A percentile compares a stretch with the other conserved stretches of the same genome.
These are phyloP conservation scores for Raffaelea arxii DNA, from an alignment of 2,329 filamentous ascomycete genomes.

Conservation along the genomic window DNA sequence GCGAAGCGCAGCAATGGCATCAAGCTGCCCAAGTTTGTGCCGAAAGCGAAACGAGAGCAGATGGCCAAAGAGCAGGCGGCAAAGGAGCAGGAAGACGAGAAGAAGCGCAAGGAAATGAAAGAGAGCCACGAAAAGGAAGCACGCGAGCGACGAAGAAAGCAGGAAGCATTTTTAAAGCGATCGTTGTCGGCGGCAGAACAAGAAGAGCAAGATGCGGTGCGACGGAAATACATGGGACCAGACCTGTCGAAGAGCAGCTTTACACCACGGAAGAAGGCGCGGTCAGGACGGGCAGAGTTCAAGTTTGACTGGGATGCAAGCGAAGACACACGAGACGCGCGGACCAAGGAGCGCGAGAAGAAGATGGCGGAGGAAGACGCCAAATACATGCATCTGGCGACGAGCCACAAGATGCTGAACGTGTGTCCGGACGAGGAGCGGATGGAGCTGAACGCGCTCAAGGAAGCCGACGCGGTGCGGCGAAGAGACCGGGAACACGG, in stretches of 20 bases:
- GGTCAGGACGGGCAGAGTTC: slow-evolving; percentile 90
- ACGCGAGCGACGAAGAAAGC: slow-evolving; percentile 15
- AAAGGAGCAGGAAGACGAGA: slow-evolving; percentile 46
- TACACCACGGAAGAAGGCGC: slow-evolving; percentile 90
- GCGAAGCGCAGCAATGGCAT: no score
- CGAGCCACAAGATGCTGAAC: slow-evolving; percentile 11
- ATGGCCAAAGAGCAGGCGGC: slow-evolving; percentile 68
- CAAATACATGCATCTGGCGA: slow-evolving; percentile 6
- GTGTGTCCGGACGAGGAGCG: slow-evolving; percentile 8
- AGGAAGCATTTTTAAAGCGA: no score
- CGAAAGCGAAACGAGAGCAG: slow-evolving; percentile 72
- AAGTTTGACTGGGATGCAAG: slow-evolving; percentile 97
- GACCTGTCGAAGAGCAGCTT: slow-evolving; percentile 77
- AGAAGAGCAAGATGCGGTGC: slow-evolving; percentile 63
- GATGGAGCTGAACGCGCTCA: slow-evolving; percentile 11
- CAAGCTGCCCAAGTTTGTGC: slow-evolving; percentile 47
- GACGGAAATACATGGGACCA: slow-evolving; percentile 82
- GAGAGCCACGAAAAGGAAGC: slow-evolving; percentile 11
- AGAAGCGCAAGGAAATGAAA: slow-evolving; percentile 15
- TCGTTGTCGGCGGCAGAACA: slow-evolving; percentile 41
- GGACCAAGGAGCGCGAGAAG: slow-evolving; percentile 11
- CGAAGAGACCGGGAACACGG: slow-evolving; percentile 68
- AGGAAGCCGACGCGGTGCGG: slow-evolving; percentile 25
- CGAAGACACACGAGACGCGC: slow-evolving; percentile 68
- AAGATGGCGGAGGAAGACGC: slow-evolving; percentile 66